phyloP scores from a whole-genome alignment of 176 grass and related monocot species.

The Saccharum officinarum region DNA sequence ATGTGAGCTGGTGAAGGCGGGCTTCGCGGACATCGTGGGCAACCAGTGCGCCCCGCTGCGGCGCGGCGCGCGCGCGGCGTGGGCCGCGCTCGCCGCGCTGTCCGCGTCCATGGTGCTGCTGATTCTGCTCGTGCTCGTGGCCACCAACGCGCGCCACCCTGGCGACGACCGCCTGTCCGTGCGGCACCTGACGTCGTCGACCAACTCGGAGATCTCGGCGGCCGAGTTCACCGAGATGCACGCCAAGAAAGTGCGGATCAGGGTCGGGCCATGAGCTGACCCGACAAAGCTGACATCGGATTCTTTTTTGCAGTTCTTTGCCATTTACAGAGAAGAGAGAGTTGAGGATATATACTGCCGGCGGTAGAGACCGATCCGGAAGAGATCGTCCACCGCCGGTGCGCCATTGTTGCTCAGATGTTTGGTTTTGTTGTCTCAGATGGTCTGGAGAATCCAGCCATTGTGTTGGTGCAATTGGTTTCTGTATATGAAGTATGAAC shows the following conservation, averaged over 20 bases:
- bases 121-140: conserved; percentile 8
- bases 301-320: conserved; percentile 26
- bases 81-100: conserved; percentile 50
- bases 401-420: background rate
- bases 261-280: conserved; percentile 2
- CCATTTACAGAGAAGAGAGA: background rate
- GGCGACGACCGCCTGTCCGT: conserved; percentile 48
- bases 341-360: conserved; percentile 8
- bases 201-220: conserved; percentile 53
- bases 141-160: background rate
- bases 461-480: background rate
- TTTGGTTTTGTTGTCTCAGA: conserved; percentile 10
- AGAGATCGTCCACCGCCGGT: conserved; percentile 53
- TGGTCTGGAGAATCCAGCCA: conserved; percentile 51
- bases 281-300: background rate
- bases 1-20: conserved; percentile 71
- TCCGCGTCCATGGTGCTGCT: conserved; percentile 42
- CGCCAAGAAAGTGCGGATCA: conserved; percentile 39
- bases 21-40: conserved; percentile 71
- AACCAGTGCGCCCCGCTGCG: conserved; percentile 67
- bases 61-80: conserved; percentile 44
- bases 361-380: conserved; percentile 47
- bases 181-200: conserved; percentile 50
- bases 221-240: conserved; percentile 43
- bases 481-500: conserved; percentile 28